Conservation (phyloP, 768 basidiomycete genomes). For the Lentinula lateritia region DNA sequence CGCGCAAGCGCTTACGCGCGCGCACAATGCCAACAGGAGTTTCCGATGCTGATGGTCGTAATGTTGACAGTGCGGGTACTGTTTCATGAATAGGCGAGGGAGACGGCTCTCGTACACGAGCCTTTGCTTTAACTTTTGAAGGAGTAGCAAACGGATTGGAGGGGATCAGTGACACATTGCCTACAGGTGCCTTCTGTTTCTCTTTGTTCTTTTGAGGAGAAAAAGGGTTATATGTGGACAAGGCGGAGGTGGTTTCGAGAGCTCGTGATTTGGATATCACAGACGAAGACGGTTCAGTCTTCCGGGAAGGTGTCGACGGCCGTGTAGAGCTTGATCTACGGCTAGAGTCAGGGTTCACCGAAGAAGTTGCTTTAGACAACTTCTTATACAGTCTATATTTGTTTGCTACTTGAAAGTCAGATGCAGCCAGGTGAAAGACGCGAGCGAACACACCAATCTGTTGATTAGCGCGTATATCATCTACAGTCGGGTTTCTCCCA, state of each 20-base stretch:
- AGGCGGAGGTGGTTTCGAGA: conserved; percentile 44
- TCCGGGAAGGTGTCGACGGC: conserved; percentile 12
- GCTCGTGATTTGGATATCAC: conserved; percentile 45
- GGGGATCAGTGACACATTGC: conserved; percentile 14
- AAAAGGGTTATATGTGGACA: conserved; percentile 68
- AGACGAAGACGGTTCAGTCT: conserved; percentile 23
- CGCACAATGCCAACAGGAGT: conserved; percentile 48
- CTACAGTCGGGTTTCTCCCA: conserved; percentile 54
- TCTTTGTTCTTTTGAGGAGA: conserved; percentile 68
- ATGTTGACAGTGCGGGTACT: conserved; percentile 13
- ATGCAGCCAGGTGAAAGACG: conserved; percentile 8
- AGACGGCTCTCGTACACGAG: conserved; percentile 16
- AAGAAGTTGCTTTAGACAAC: conserved; percentile 44
- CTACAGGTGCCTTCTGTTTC: conserved; percentile 28
- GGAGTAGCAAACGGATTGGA: conserved; percentile 46
- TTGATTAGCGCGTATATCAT: conserved; percentile 64
- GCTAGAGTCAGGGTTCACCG: conserved; percentile 6
- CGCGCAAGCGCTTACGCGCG: conserved; percentile 76
- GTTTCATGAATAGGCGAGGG: conserved; percentile 32
- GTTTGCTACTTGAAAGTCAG: conserved; percentile 41
- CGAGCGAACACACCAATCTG: conserved; percentile 48
- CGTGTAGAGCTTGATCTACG: conserved; percentile 27
- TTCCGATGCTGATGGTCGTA: conserved; percentile 23
- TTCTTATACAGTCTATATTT: conserved; percentile 83
- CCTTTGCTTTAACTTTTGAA: conserved; percentile 25